Conservation (phyloP, 768 basidiomycete species). For the Leccinum subtestaceum region DNA sequence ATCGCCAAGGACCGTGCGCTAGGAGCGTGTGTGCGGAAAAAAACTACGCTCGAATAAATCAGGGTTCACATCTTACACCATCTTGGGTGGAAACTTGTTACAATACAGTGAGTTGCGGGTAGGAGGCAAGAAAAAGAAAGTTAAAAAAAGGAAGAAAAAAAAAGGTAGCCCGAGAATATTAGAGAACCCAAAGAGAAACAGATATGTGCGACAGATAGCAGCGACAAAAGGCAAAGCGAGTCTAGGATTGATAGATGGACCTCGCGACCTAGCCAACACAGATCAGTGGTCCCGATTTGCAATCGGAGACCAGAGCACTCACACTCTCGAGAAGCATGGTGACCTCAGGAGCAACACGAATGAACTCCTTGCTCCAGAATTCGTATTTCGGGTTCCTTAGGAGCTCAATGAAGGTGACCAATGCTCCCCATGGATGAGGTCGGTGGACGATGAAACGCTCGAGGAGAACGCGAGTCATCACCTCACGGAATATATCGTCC, state of each 20-base stretch:
- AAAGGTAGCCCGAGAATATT: conserved; percentile 13
- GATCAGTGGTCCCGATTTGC: conserved; percentile 2
- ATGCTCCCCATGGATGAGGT: conserved; percentile 94
- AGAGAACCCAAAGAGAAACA: conserved; percentile 61
- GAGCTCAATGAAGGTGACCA: conserved; percentile 91
- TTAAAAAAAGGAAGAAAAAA: conserved; percentile 10
- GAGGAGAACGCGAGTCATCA: conserved; percentile 84
- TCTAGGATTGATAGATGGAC: conserved; percentile 78
- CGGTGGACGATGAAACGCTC: conserved; percentile 93
- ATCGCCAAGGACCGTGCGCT: conserved; percentile 16
- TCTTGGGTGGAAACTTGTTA: conserved; percentile 58
- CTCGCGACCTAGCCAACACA: conserved; percentile 56
- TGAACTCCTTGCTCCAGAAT: conserved; percentile 87
- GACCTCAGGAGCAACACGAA: conserved; percentile 83
- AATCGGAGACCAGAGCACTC: conserved; percentile 30
- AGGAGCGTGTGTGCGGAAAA: conserved; percentile 14
- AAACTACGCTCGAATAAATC: conserved; percentile 33
- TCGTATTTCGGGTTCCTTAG: conserved; percentile 88
- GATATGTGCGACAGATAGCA: conserved; percentile 82
- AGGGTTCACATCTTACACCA: conserved; percentile 49
- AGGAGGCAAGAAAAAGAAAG: conserved; percentile 22
- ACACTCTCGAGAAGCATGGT: conserved; percentile 82
- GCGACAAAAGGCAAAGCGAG: conserved; percentile 54
- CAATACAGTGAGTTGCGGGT: conserved; percentile 77
- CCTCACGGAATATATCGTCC: conserved; percentile 74